Percentiles rank a stretch among this genome's conserved stretches.
These are phyloP conservation scores for Fraxinus sp. DNA, from an alignment of 305 asterid species.

Conservation along the genomic window DNA sequence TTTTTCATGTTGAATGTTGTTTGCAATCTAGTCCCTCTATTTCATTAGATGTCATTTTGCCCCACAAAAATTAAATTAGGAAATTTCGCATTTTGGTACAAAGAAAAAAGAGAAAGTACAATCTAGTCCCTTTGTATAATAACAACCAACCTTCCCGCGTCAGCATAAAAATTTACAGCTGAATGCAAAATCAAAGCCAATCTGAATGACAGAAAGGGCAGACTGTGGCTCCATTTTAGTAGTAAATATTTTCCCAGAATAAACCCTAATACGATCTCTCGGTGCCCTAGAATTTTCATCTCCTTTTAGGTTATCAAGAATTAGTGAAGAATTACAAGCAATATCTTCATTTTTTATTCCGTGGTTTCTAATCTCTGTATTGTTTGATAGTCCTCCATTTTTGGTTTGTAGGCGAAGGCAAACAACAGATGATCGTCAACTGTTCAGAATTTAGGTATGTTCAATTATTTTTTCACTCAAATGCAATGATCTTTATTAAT, in stretches of 20 bases:
- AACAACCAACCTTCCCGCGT: conserved; percentile 1
- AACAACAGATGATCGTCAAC: background rate
- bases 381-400: conserved; percentile 23
- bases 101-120: background rate
- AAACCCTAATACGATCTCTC: conserved; percentile 34
- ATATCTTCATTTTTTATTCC: conserved; percentile 19
- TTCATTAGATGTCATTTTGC: background rate
- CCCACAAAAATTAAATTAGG: background rate
- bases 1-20: background rate
- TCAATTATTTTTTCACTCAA: background rate
- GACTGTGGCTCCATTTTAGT: conserved; percentile 36
- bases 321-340: background rate
- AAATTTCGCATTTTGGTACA: background rate
- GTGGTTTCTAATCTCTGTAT: conserved; percentile 34
- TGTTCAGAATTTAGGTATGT: conserved; percentile 29
- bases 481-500: background rate
- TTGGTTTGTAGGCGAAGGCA: conserved; percentile 14
- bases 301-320: conserved; percentile 27
- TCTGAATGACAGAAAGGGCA: conserved; percentile 41
- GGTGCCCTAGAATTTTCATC: background rate
- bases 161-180: conserved; percentile 2
- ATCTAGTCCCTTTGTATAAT: background rate
- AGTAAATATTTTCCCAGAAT: conserved; percentile 15
- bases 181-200: conserved; percentile 21
- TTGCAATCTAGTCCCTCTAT: background rate